Base-by-base conservation (phyloP, 306 rosid species). In the Lathyrus oleraceus region DNA sequence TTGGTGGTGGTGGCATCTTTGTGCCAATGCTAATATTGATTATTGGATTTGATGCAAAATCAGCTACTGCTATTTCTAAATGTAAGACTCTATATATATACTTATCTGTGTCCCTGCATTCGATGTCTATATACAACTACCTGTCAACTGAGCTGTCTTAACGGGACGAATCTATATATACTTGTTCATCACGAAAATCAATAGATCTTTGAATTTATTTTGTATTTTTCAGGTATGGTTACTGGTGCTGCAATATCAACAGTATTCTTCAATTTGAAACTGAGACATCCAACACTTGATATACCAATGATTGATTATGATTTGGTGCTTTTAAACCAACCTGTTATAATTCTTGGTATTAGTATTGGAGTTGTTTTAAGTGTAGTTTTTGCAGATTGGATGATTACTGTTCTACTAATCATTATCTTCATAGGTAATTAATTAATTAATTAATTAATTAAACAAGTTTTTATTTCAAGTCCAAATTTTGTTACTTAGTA, bases 1-100 rank as follows among this genome's bases (percentile, higher is more conserved):
- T 92, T 30, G 98, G 98, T 61, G 98, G 98, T 20, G 98, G 98
- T 5, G 98, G 98, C 36, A 89, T 92, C 74, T 92, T 89, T 76
- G 95, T 92, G 43, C 98, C 98, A 21, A 89, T 86, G 98, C 84
- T 87, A 73, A 86, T 77, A 62, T 76, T 92, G 2, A 77, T 92
- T 63, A 67, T 92, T 68, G 98, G 98, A 32, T 92, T 89, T 75
- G 96, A 92, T 85, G 82, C 96, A 14, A 92, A 92, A 79, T 87
- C 98, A 7, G 76, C 96, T 6, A 82, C 96, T 36, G 92, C 96
- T 35, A 83, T 92, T 68, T 92, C 98, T 6, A 92, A 92, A 83
- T 92, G 95, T 89, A 84, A 79, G 88, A 65, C 39, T 57, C 71
- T 66, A 44, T 52, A n/a, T n/a, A n/a, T n/a, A n/a, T n/a, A n/a